Conservation (phyloP, 2,329 filamentous ascomycete species). For the Neobulgaria alba region DNA sequence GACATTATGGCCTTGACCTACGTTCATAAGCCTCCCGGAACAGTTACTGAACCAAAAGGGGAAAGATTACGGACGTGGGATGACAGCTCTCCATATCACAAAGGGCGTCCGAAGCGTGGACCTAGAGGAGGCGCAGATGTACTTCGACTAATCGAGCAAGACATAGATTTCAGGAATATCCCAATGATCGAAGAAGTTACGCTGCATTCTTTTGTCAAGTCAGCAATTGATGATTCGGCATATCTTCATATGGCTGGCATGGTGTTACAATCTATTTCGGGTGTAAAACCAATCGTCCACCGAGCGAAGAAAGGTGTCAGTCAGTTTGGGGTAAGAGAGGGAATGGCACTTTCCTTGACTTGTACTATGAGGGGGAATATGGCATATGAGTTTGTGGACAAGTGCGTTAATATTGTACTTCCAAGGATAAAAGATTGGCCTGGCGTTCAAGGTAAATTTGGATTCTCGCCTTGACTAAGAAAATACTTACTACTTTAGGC, state of each 20-base stretch:
- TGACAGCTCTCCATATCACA: conserved; percentile 86
- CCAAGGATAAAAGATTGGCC: conserved; percentile 95
- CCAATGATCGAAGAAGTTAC: conserved; percentile 75
- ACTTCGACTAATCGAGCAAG: conserved; percentile 61
- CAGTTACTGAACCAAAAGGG: conserved; percentile 43
- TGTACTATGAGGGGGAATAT: conserved; percentile 68
- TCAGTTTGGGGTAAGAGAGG: conserved; percentile 65
- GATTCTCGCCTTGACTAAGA: background rate
- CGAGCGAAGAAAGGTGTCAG: conserved; percentile 61
- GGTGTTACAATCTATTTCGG: conserved; percentile 77
- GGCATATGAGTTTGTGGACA: conserved; percentile 85
- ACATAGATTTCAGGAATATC: conserved; percentile 75
- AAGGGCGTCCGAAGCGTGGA: conserved; percentile 76
- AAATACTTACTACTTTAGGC: conserved; percentile 13
- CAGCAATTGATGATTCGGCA: conserved; percentile 60
- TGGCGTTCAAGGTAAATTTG: conserved; percentile 52
- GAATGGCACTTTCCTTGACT: conserved; percentile 67
- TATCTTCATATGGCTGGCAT: conserved; percentile 77
- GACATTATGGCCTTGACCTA: conserved; percentile 89
- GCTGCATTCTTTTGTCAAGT: conserved; percentile 65
- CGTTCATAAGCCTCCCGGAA: conserved; percentile 74
- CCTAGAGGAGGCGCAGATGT: conserved; percentile 67
- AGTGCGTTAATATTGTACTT: conserved; percentile 81
- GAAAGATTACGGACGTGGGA: conserved; percentile 79
- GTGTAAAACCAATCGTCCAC: conserved; percentile 63